A percentile compares a stretch with the other conserved stretches of the same genome.
Evolutionary conservation across 257 asterid genomes (phyloP).

Genomic region (Echites panduratus): DNA sequence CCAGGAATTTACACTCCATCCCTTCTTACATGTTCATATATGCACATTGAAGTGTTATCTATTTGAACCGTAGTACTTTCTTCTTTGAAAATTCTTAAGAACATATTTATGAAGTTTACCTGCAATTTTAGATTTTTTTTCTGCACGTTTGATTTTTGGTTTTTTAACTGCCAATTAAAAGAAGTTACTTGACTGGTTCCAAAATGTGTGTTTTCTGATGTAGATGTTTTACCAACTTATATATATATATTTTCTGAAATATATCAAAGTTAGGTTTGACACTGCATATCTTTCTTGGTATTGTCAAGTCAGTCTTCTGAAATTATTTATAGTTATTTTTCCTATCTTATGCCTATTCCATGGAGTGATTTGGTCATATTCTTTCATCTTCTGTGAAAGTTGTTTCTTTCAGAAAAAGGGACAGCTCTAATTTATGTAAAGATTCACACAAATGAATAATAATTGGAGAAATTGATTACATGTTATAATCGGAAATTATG

Average conservation of each 20-base stretch:
- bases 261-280: constrained; percentile 10
- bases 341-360: not conserved
- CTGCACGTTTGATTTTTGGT: not conserved
- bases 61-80: not conserved
- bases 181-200: not conserved
- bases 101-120: not conserved
- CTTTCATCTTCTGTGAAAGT: not conserved
- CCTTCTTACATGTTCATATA: not conserved
- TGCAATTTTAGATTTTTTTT: not conserved
- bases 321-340: not conserved
- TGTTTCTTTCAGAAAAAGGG: constrained; percentile 1
- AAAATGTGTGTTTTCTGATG: not conserved
- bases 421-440: not conserved
- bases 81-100: not conserved
- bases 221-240: constrained; percentile 2
- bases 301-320: not conserved
- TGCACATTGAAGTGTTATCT: not conserved
- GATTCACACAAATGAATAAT: not conserved
- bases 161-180: not conserved
- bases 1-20: not conserved
- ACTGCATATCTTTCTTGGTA: not conserved
- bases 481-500: not conserved
- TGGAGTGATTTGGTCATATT: not conserved
- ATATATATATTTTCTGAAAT: not conserved
- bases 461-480: not conserved